Evolutionary conservation across 2,329 filamentous ascomycete genomes (phyloP).

Genomic region (Zalaria obscura): DNA sequence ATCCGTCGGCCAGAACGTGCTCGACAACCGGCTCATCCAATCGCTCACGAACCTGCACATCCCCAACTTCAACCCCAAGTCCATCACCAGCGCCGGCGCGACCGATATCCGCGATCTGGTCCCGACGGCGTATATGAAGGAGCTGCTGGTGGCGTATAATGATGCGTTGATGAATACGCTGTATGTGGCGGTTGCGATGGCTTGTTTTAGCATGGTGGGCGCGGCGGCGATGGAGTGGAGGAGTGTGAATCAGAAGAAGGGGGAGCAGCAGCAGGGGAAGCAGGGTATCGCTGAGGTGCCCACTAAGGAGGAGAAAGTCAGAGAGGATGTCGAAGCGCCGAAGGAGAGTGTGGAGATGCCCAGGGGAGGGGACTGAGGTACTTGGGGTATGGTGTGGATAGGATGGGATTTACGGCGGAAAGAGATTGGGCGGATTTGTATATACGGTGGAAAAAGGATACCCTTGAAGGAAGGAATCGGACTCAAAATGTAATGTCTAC

Average conservation of each 20-base stretch:
- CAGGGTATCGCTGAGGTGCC: too few relatives aligned
- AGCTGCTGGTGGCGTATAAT: constrained; percentile 52
- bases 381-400: too few relatives aligned
- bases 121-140: constrained; percentile 31
- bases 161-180: constrained; percentile 43
- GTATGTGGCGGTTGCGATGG: constrained; percentile 42
- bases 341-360: too few relatives aligned
- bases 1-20: constrained; percentile 35
- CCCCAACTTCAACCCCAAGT: constrained; percentile 25
- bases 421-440: too few relatives aligned
- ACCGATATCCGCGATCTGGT: constrained; percentile 46
- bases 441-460: too few relatives aligned
- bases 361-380: too few relatives aligned
- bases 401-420: too few relatives aligned
- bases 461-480: too few relatives aligned
- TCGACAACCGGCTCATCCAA: constrained; percentile 32
- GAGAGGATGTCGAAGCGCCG: too few relatives aligned
- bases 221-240: constrained; percentile 47
- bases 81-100: constrained; percentile 34
- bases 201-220: constrained; percentile 40
- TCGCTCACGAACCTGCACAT: constrained; percentile 22
- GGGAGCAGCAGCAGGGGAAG: too few relatives aligned
- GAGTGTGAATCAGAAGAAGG: constrained; percentile 38
- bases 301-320: too few relatives aligned
- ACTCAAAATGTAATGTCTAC: too few relatives aligned